Evolutionary conservation across 2,329 filamentous ascomycete genomes (phyloP).

Genomic region (Fulvia fulva): DNA sequence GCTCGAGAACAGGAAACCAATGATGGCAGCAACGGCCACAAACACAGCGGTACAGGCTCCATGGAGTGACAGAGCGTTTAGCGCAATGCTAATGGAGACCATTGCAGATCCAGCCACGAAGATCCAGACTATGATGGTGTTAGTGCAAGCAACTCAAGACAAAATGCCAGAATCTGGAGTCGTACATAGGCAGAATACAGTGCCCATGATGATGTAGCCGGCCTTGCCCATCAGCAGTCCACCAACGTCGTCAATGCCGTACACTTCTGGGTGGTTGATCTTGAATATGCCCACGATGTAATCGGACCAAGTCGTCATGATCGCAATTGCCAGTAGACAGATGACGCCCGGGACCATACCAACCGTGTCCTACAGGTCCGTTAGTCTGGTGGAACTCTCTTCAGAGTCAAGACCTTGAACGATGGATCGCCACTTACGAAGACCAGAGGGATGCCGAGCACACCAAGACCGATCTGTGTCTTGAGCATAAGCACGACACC

Average conservation of each 20-base stretch:
- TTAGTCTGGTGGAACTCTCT: not conserved
- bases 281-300: constrained; percentile 53
- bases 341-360: constrained; percentile 49
- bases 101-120: constrained; percentile 33
- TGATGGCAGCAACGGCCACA: constrained; percentile 38
- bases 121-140: not conserved
- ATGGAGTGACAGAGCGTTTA: constrained; percentile 23
- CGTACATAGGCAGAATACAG: not conserved
- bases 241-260: constrained; percentile 51
- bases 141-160: not conserved
- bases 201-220: constrained; percentile 34
- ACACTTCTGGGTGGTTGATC: constrained; percentile 52
- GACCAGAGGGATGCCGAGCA: constrained; percentile 47
- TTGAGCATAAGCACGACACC: constrained; percentile 45
- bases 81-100: constrained; percentile 19
- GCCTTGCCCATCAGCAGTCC: constrained; percentile 49
- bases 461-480: constrained; percentile 44
- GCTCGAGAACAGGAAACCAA: constrained; percentile 33
- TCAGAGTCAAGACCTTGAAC: too few species aligned
- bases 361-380: constrained; percentile 38
- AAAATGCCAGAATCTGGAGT: not conserved
- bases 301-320: constrained; percentile 48
- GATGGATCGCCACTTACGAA: constrained; percentile 5
- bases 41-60: constrained; percentile 38
- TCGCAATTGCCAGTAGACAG: constrained; percentile 38